Evolutionary conservation across 129 eudicot species (phyloP), one percentile per base, ranked within the genome.

Genomic region (Rutidosis leptorrhynchoides): DNA sequence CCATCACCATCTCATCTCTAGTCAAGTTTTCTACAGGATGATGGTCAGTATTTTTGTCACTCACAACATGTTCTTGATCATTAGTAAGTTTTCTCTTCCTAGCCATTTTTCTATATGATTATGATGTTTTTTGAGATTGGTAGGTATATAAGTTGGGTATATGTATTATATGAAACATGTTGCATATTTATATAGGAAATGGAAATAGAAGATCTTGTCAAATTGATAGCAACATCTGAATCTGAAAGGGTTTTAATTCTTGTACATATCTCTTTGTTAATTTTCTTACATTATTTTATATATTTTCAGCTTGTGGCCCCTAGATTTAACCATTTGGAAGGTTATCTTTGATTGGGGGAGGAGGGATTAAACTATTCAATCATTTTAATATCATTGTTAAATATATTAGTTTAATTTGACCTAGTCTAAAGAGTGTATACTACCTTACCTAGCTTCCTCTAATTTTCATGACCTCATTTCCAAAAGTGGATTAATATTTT

Each of bases 1-100:
- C 95, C 71, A 74, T 77, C 43, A 77, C 81, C 76, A 75, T 67
- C 42, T 77, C 84, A 68, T 87, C 84, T 88, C 91, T 82, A 16
- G 62, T 53, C 2, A 61, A 30, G 63, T 69, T 77, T 33, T 37
- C 85, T 70, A 78, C 84, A 68, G 46, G 79, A 22, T 62, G 76
- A 26, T 48, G 74, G 26, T 51, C 46, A 40, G 46, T 40, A 12
- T 12, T 40, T 40, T 40, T 12, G 46, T 40, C 64, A n/a, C 21
- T 42, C 58, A 60, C 22, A 65, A 5, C 21, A 16, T 17, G 49
- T 59, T 79, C 84, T 75, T 58, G 76, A 46, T 65, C 88, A 65
- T 55, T 33, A 14, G 77, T 76, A 64, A 37, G 21, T 63, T 83
- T 85, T 82, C 96, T 85, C 67, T 88, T 88, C 71, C 96, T 83